These are phyloP conservation scores for Wickerhamomyces sp. DNA, from an alignment of 1,139 yeast species.

Conservation along the genomic window DNA sequence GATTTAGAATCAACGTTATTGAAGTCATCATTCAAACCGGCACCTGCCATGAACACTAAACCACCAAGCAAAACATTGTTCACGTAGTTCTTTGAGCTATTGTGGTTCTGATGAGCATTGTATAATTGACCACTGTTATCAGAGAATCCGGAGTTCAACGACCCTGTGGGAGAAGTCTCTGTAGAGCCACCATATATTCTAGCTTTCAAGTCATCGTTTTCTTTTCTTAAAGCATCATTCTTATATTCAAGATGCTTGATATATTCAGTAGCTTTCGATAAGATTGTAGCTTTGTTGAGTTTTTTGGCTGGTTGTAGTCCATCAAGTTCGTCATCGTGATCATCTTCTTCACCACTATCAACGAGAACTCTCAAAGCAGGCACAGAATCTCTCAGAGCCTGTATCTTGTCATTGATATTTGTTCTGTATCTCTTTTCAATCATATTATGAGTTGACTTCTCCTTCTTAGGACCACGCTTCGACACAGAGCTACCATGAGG, in stretches of 20 bases:
- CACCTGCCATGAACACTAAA: constrained; percentile 30
- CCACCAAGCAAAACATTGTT: constrained; percentile 30
- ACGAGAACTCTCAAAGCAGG: constrained; percentile 49
- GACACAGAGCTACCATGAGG: constrained; percentile 18
- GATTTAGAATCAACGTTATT: constrained; percentile 23
- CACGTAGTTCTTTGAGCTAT: constrained; percentile 15
- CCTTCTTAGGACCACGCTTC: constrained; percentile 35
- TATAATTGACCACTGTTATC: background rate
- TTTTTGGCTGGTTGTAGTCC: constrained; percentile 87
- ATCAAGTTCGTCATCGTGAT: constrained; percentile 46
- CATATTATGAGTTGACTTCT: constrained; percentile 65
- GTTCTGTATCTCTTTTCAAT: constrained; percentile 75
- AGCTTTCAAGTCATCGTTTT: constrained; percentile 45
- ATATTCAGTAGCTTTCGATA: constrained; percentile 57
- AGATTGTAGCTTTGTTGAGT: constrained; percentile 82
- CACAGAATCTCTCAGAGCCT: constrained; percentile 64
- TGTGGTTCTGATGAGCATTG: constrained; percentile 5
- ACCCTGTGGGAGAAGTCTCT: constrained; percentile 18
- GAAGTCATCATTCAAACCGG: constrained; percentile 28
- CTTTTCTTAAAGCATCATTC: constrained; percentile 52
- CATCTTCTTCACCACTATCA: constrained; percentile 32
- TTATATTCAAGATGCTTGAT: constrained; percentile 61
- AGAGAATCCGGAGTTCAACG: constrained; percentile 12
- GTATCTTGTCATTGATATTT: constrained; percentile 64
- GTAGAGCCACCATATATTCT: constrained; percentile 17